These are phyloP conservation scores for Rauvolfia tetraphylla DNA, from an alignment of 257 asterid genomes.

Conservation along the genomic window DNA sequence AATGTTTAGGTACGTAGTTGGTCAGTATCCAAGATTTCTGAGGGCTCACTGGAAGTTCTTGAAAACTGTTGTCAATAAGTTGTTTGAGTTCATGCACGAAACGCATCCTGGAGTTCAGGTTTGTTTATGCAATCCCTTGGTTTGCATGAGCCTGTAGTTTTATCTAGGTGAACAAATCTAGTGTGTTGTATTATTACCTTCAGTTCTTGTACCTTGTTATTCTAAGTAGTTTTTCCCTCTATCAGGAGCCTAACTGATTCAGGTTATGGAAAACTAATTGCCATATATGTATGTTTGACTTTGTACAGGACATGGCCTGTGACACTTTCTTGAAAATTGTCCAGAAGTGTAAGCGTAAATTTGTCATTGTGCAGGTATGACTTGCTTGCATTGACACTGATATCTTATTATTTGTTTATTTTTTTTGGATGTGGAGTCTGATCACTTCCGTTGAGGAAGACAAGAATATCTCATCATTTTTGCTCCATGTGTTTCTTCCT, in stretches of 20 bases:
- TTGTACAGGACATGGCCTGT: conserved; percentile 92
- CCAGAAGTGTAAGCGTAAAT: conserved; percentile 98
- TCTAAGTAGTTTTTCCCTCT: background rate
- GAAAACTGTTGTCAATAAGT: conserved; percentile 97
- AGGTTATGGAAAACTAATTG: background rate
- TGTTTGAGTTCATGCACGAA: conserved; percentile 99
- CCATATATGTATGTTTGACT: background rate
- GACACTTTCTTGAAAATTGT: conserved; percentile 97
- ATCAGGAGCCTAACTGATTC: background rate
- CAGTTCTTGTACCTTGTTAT: background rate
- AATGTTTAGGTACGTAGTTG: conserved; percentile 89
- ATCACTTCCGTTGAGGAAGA: too few relatives aligned
- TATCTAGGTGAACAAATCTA: background rate
- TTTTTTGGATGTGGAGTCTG: too few relatives aligned
- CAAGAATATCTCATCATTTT: background rate
- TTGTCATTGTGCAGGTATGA: conserved; percentile 73
- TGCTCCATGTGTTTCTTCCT: conserved; percentile 16
- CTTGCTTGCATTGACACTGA: conserved; percentile 5
- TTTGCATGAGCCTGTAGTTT: background rate
- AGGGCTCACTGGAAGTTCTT: conserved; percentile 99
- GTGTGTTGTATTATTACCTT: background rate
- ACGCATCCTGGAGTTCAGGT: conserved; percentile 99
- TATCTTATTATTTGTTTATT: background rate
- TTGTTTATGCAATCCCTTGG: conserved; percentile 3
- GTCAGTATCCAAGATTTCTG: conserved; percentile 95